Evolutionary conservation across 176 grass and related monocot genomes (phyloP).

Genomic region (Phragmites australis): DNA sequence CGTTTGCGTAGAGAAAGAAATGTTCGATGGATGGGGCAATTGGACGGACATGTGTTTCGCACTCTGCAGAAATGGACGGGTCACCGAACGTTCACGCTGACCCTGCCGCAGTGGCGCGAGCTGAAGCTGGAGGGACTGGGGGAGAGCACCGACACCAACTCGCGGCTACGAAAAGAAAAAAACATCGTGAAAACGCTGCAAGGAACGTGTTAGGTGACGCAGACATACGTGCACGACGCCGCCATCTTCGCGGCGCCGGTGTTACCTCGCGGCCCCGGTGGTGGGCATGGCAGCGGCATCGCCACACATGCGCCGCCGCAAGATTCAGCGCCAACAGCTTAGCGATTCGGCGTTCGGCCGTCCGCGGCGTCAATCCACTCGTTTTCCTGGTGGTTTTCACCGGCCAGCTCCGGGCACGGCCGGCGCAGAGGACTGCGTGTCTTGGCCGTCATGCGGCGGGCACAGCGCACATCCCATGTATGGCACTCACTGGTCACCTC

Average conservation of each 20-base stretch:
- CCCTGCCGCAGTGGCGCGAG: not conserved
- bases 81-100: not conserved
- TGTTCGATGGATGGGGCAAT: not conserved
- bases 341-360: not conserved
- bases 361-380: not conserved
- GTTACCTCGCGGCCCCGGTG: not conserved
- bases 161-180: no score
- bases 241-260: not conserved
- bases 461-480: not conserved
- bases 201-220: not conserved
- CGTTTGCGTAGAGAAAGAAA: not conserved
- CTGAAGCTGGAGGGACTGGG: not conserved
- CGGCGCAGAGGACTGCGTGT: no score
- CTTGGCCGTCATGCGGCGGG: not conserved
- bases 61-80: not conserved
- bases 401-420: no score
- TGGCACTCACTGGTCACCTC: not conserved
- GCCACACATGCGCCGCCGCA: not conserved
- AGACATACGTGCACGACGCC: constrained; percentile 6
- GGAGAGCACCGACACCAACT: constrained; percentile 22
- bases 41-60: not conserved
- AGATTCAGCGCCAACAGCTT: not conserved
- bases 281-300: not conserved
- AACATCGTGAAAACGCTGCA: not conserved
- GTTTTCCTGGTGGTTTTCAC: not conserved